These are phyloP conservation scores for Epicoccum sorghinum DNA, from an alignment of 2,329 filamentous ascomycete genomes.

Conservation along the genomic window DNA sequence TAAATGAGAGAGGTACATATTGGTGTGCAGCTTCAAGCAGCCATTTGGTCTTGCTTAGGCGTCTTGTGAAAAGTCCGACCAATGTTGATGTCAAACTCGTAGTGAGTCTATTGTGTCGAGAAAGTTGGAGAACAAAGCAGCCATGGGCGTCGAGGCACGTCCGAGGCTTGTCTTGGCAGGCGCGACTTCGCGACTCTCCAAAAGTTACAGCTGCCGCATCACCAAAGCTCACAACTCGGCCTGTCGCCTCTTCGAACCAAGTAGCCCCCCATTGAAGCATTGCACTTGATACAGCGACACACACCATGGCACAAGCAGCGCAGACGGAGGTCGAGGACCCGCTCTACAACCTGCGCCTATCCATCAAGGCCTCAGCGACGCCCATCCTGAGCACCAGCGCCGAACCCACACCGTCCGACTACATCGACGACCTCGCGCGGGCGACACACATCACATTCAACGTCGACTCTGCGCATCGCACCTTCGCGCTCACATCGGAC, in stretches of 20 bases:
- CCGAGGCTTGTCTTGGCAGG: slow-evolving; percentile 12
- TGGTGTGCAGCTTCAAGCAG: too few relatives aligned
- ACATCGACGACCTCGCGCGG: slow-evolving; percentile 65
- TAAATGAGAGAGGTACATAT: too few relatives aligned
- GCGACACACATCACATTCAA: slow-evolving; percentile 68
- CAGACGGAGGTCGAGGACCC: slow-evolving; percentile 63
- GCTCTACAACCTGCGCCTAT: slow-evolving; percentile 80
- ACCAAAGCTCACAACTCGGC: neutral
- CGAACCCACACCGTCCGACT: slow-evolving; percentile 67
- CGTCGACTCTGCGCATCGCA: slow-evolving; percentile 63
- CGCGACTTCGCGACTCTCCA: slow-evolving; percentile 13
- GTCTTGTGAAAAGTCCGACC: too few relatives aligned
- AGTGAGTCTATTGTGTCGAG: too few relatives aligned
- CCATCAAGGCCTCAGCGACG: slow-evolving; percentile 72
- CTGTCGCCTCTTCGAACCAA: neutral
- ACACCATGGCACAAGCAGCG: slow-evolving; percentile 24
- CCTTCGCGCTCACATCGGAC: slow-evolving; percentile 71
- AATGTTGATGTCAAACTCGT: too few relatives aligned
- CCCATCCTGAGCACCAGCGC: slow-evolving; percentile 76
- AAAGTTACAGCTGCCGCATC: slow-evolving; percentile 11
- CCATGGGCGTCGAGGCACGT: slow-evolving; percentile 1
- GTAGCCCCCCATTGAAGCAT: neutral
- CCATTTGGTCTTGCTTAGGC: too few relatives aligned
- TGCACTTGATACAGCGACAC: neutral
- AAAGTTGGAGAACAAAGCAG: neutral